phyloP scores from a whole-genome alignment of 2,329 filamentous ascomycete species.

The Ophiostoma australiae region DNA sequence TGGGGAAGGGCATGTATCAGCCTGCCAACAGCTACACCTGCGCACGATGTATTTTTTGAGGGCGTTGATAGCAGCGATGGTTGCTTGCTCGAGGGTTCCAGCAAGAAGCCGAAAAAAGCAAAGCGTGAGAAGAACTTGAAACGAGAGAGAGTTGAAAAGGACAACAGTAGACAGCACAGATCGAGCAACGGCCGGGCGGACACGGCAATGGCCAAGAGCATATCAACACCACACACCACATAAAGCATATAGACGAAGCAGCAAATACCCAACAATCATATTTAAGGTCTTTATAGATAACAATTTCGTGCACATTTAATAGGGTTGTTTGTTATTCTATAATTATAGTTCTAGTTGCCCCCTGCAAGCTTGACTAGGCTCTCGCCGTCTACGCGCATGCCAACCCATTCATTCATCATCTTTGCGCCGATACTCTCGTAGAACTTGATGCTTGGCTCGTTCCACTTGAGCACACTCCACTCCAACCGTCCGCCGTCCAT shows the following conservation, averaged over 20 bases:
- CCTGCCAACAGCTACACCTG: constrained; percentile 33
- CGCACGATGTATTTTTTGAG: constrained; percentile 46
- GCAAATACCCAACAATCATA: not conserved
- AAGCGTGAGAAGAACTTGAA: not conserved
- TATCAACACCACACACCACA: not conserved
- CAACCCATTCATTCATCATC: constrained; percentile 66
- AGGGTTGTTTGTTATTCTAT: not conserved
- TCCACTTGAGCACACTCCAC: constrained; percentile 92
- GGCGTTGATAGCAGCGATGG: constrained; percentile 37
- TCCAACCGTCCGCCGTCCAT: constrained; percentile 73
- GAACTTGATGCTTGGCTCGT: constrained; percentile 82
- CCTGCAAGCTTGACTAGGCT: constrained; percentile 55
- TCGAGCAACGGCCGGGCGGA: not conserved
- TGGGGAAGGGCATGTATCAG: constrained; percentile 43
- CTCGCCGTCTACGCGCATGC: constrained; percentile 68
- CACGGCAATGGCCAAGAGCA: not conserved
- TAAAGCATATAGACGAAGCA: not conserved
- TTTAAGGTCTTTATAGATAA: not conserved
- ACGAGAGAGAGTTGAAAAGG: not conserved
- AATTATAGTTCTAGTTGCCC: not conserved
- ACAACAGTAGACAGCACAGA: not conserved
- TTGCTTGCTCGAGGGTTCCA: constrained; percentile 4
- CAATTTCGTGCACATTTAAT: not conserved
- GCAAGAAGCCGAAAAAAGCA: not conserved
- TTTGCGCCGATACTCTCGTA: constrained; percentile 68